A percentile compares a stretch with the other conserved stretches of the same genome.
Evolutionary conservation across 139 green algal genomes (phyloP).

Genomic region (Zygnema cylindricum): DNA sequence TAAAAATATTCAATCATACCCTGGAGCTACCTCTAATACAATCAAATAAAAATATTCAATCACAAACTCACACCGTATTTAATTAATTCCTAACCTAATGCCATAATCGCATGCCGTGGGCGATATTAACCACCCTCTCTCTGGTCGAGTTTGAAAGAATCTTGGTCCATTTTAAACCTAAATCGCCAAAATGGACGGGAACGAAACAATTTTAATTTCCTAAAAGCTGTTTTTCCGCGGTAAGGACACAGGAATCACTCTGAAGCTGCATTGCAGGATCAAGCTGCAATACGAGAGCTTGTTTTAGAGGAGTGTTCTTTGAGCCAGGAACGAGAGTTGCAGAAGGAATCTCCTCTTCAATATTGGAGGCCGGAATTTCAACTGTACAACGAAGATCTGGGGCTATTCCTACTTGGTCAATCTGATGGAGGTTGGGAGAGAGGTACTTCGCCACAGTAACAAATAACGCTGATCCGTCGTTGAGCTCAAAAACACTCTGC

Average conservation of each 20-base stretch:
- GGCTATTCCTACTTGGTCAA: conserved; percentile 65
- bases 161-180: too few relatives aligned
- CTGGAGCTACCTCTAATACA: too few relatives aligned
- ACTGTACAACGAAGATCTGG: conserved; percentile 57
- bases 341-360: background rate
- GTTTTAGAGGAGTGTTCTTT: background rate
- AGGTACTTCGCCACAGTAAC: conserved; percentile 84
- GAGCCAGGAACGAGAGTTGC: background rate
- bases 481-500: conserved; percentile 79
- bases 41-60: too few relatives aligned
- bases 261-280: conserved; percentile 20
- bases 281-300: background rate
- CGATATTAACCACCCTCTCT: conserved; percentile 70
- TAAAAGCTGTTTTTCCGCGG: conserved; percentile 31
- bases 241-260: conserved; percentile 26
- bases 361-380: background rate
- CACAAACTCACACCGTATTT: too few relatives aligned
- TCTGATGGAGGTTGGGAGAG: conserved; percentile 42
- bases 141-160: conserved; percentile 80
- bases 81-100: too few relatives aligned
- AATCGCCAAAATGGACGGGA: too few relatives aligned
- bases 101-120: conserved; percentile 4
- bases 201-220: conserved; percentile 56
- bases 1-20: too few relatives aligned
- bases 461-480: conserved; percentile 90